A percentile compares a stretch with the other conserved stretches of the same genome.
Conservation (phyloP, 2,329 filamentous ascomycete species). For the Alternaria postmessia region DNA sequence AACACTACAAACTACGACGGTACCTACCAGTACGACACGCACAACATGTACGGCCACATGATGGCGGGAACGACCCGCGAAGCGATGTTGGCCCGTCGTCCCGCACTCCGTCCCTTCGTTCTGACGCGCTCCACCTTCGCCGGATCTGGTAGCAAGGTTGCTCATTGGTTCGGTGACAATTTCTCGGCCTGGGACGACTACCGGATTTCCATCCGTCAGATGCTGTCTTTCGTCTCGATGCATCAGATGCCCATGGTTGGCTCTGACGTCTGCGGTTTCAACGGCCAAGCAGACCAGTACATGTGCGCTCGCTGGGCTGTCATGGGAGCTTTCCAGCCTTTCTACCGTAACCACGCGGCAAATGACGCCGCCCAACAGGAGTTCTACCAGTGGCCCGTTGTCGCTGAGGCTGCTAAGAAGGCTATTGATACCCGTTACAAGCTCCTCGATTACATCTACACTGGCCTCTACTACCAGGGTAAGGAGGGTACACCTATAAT, state of each 20-base stretch:
- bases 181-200: constrained; percentile 56
- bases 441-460: constrained; percentile 83
- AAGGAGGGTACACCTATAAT: constrained; percentile 70
- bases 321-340: constrained; percentile 76
- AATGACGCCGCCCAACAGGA: constrained; percentile 66
- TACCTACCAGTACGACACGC: constrained; percentile 74
- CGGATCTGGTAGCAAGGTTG: constrained; percentile 69
- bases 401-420: constrained; percentile 70
- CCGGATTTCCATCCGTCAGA: constrained; percentile 51
- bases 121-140: constrained; percentile 81
- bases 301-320: constrained; percentile 80
- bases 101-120: constrained; percentile 70
- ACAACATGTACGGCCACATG: constrained; percentile 79
- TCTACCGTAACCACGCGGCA: constrained; percentile 78
- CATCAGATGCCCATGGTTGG: constrained; percentile 60
- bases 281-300: constrained; percentile 69
- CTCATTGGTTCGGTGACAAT: constrained; percentile 70
- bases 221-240: constrained; percentile 57
- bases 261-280: constrained; percentile 79
- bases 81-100: constrained; percentile 72
- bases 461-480: constrained; percentile 69
- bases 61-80: constrained; percentile 72
- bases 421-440: constrained; percentile 77
- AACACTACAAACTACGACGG: constrained; percentile 74
- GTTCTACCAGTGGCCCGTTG: constrained; percentile 73